Percentiles rank a stretch among this genome's conserved stretches.
Conservation (phyloP, 345 rosid species). For the Euphorbia pulcherrima region DNA sequence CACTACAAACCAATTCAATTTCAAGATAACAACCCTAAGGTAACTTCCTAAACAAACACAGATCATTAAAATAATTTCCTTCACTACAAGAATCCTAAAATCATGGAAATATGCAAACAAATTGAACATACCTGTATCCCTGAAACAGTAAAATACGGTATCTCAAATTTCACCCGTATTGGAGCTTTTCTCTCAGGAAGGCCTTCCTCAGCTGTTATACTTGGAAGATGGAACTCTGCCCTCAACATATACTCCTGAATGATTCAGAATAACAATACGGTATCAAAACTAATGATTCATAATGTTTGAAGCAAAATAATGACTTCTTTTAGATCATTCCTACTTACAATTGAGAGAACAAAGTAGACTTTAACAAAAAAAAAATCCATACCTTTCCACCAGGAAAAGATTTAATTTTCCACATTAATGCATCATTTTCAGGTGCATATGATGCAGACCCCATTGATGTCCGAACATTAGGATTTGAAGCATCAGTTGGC, state of each 20-base stretch:
- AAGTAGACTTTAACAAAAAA: not conserved
- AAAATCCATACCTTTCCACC: conserved; percentile 63
- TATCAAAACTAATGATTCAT: not conserved
- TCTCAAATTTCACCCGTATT: conserved; percentile 73
- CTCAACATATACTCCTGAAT: conserved; percentile 74
- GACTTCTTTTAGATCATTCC: not conserved
- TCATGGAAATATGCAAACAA: not conserved
- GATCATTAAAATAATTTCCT: not conserved
- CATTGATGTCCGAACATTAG: conserved; percentile 80
- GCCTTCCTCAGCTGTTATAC: conserved; percentile 72
- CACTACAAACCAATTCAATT: not conserved
- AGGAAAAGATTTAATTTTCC: conserved; percentile 75
- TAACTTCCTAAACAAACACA: not conserved
- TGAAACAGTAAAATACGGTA: conserved; percentile 79
- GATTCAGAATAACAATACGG: not conserved
- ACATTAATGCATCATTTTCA: conserved; percentile 67
- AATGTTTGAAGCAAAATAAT: not conserved
- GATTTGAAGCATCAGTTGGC: conserved; percentile 82
- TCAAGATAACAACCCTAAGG: not conserved
- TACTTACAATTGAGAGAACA: no score
- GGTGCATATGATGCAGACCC: conserved; percentile 91
- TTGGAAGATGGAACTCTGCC: conserved; percentile 80
- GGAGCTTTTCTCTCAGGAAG: conserved; percentile 77
- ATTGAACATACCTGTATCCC: conserved; percentile 66
- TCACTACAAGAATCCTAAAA: not conserved